Base-by-base conservation (phyloP, 805 yeast genomes). In the Metschnikowia hibisci region DNA sequence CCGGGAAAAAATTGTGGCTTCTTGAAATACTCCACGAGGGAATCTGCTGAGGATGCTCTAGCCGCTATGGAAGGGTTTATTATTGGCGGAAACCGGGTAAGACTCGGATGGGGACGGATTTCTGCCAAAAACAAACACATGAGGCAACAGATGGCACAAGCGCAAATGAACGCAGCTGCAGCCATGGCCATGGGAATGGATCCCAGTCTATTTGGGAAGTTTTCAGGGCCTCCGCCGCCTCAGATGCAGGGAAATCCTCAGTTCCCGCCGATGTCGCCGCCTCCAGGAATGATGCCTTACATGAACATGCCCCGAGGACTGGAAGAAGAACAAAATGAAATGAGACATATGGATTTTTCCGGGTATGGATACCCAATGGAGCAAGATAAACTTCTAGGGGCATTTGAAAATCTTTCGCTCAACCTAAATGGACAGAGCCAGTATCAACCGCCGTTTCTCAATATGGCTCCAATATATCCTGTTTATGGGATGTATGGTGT, bases 1-100 rank as follows among this genome's bases (percentile, higher is more conserved):
- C 77, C 81, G 5, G 91, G 88, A 11, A 85, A 84, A 57, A 84
- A 85, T 48, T 87, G 96, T 65, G 96, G 96, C 0, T 88, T 90
- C 66, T 88, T 89, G 42, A 95, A 87, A 62, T 89, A 77, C 60
- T 77, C 80, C 32, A 78, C 82, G 41, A 72, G 96, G 44, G 79
- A 80, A 34, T 81, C 87, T 52, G 96, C 96, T 1, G 96, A 90
- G 63, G 74, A 74, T 42, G 95, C 96, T 9, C 85, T 89, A 48
- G 72, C 78, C 28, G 84, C 82, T 50, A 84, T 89, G 95, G 96
- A 89, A 64, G 96, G 96, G 8, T 87, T 81, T 59, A 87, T 88
- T 29, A 82, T 89, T 53, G 91, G 90, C 39, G 89, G 87, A 45
- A 82, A 87, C 44, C 75, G 91, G 48, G 81, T 89, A 38, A 73